Evolutionary conservation across 352 stramenopile genomes (phyloP), one percentile per base, ranked within the genome.

Genomic region (Pythium phragmiticola): DNA sequence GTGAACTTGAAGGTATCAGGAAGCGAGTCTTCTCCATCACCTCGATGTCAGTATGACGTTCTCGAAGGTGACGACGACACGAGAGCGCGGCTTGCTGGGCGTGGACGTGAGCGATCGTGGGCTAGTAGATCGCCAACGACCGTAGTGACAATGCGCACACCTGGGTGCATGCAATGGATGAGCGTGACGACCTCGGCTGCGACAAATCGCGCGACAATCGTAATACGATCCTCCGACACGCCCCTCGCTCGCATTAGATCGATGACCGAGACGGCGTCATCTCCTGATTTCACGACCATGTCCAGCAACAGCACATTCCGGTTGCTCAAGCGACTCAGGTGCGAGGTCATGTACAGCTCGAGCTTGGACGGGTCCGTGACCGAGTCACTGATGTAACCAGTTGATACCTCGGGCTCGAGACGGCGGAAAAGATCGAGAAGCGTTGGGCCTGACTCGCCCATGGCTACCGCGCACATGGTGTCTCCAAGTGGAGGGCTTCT

Each of bases 361-460:
- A 57, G 16, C 14, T 66, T 2, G 74, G 55, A 19, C 68, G 70
- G 13, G 76, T 62, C 41, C 73, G 60, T 14, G 81, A 14, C 71
- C 59, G 37, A 76, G 68, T 23, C 76, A 62, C 4, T 70, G 72
- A 55, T 81, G 72, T 30, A 73, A 57, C 13, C 72, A 19, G 23
- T 54, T 53, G n/a, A 16, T 19, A 33, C 26, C 5, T 61, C 17
- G 1, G 66, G 66, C 46, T 70, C 66, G 3, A 70, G 42, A 16
- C 49, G 16, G 1, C 42, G 57, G 46, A 73, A 73, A 3, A 57
- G n/a, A 2, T 70, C 66, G 17, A 73, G 43, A 43, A 70, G 60
- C 5, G 50, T 14, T 7, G 23, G 41, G 1, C 19, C 46, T 1
- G 45, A 43, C 7, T 46, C 51, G 26, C 65, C 55, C 1, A 73